Conservation (phyloP, 75 land plant genomes). For the Picea glauca region DNA sequence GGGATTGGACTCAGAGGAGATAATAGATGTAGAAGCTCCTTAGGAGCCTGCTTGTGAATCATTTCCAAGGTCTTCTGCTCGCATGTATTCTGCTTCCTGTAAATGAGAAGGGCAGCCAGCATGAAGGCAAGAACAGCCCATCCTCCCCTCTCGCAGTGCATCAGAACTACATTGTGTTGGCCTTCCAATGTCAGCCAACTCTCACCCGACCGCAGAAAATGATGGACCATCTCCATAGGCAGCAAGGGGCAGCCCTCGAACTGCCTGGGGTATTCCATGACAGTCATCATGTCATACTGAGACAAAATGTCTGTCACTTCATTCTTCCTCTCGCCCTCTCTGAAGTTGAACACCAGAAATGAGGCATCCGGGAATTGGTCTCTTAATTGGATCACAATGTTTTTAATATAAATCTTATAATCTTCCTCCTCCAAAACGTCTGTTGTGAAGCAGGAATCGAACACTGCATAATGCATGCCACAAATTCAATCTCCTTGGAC, state of each 20-base stretch:
- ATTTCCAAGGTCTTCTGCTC: constrained; percentile 93
- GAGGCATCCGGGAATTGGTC: constrained; percentile 84
- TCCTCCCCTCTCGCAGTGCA: constrained; percentile 99
- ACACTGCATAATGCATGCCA: constrained; percentile 38
- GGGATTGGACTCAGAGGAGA: constrained; percentile 92
- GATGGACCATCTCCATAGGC: constrained; percentile 92
- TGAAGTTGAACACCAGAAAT: constrained; percentile 86
- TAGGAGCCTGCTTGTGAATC: constrained; percentile 88
- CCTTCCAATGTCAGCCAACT: constrained; percentile 93
- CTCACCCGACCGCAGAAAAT: constrained; percentile 89
- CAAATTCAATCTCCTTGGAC: neutral
- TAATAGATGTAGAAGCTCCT: constrained; percentile 76
- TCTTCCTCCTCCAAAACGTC: constrained; percentile 77
- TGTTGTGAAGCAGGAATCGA: constrained; percentile 88
- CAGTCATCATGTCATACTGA: constrained; percentile 81
- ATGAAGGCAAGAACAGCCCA: constrained; percentile 98
- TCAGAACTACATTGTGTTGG: constrained; percentile 71
- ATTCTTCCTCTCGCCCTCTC: constrained; percentile 70
- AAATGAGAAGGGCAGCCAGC: constrained; percentile 81
- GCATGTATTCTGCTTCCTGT: constrained; percentile 78
- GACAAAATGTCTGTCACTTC: constrained; percentile 59
- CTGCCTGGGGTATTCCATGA: constrained; percentile 98
- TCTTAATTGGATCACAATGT: constrained; percentile 68
- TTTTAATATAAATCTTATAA: constrained; percentile 74
- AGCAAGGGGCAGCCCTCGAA: constrained; percentile 93